Evolutionary conservation across 495 filamentous ascomycete species (phyloP).

Genomic region (Neurospora sp.): DNA sequence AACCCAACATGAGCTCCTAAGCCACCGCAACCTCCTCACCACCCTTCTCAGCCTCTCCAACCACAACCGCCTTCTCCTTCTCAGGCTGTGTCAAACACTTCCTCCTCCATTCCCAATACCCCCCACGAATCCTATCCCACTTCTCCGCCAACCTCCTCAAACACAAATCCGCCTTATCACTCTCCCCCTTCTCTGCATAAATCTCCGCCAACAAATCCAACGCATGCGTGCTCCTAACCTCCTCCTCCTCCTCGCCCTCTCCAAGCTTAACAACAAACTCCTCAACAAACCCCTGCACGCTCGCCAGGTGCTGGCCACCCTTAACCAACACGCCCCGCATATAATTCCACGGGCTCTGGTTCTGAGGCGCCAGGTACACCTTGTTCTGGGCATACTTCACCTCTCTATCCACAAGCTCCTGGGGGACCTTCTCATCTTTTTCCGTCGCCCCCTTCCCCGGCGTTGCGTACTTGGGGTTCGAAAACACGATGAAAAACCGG

Average conservation of each 20-base stretch:
- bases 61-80: neutral
- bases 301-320: slow-evolving; percentile 43
- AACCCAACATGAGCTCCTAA: neutral
- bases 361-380: slow-evolving; percentile 76
- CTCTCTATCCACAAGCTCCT: slow-evolving; percentile 62
- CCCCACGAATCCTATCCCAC: slow-evolving; percentile 82
- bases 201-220: slow-evolving; percentile 82
- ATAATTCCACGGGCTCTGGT: slow-evolving; percentile 89
- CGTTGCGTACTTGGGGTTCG: slow-evolving; percentile 43
- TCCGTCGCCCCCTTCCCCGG: slow-evolving; percentile 34
- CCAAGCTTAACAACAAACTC: slow-evolving; percentile 50
- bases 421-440: slow-evolving; percentile 40
- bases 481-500: slow-evolving; percentile 83
- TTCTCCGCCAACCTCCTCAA: slow-evolving; percentile 65
- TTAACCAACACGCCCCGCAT: slow-evolving; percentile 65
- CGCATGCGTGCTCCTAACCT: slow-evolving; percentile 72
- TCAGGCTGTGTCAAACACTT: slow-evolving; percentile 12
- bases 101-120: slow-evolving; percentile 85
- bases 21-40: neutral
- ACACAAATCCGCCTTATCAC: slow-evolving; percentile 50
- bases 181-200: slow-evolving; percentile 51
- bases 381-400: slow-evolving; percentile 58
- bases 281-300: slow-evolving; percentile 53
- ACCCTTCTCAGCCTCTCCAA: neutral
- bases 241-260: slow-evolving; percentile 31